These are phyloP conservation scores for Pichiaceae sp. DNA, from an alignment of 1,139 yeast genomes.

Conservation along the genomic window DNA sequence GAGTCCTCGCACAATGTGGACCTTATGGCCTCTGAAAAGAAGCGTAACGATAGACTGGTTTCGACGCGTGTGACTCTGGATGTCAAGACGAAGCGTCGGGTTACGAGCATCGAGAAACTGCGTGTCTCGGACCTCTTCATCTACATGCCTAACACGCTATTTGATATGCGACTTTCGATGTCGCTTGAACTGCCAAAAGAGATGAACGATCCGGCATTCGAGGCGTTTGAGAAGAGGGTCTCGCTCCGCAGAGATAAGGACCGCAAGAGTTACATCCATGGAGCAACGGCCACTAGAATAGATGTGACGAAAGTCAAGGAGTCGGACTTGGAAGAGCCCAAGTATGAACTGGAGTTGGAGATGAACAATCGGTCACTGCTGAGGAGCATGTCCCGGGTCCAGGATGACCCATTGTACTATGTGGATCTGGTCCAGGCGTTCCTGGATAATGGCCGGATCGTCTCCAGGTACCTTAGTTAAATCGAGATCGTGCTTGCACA, in stretches of 20 bases:
- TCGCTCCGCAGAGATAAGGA: slow-evolving; percentile 52
- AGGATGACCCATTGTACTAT: slow-evolving; percentile 50
- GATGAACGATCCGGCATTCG: slow-evolving; percentile 42
- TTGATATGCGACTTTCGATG: slow-evolving; percentile 69
- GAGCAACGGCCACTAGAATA: slow-evolving; percentile 60
- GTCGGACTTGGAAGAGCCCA: slow-evolving; percentile 18
- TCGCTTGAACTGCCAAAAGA: slow-evolving; percentile 68
- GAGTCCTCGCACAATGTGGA: slow-evolving; percentile 25
- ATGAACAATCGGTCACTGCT: slow-evolving; percentile 58
- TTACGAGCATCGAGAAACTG: slow-evolving; percentile 63
- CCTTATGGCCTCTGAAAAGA: slow-evolving; percentile 21
- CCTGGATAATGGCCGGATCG: slow-evolving; percentile 58
- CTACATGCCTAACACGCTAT: slow-evolving; percentile 68
- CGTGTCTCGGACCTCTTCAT: slow-evolving; percentile 64
- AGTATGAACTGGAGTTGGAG: slow-evolving; percentile 67
- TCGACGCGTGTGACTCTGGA: slow-evolving; percentile 60
- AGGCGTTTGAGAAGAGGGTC: slow-evolving; percentile 35
- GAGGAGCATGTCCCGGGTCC: slow-evolving; percentile 46
- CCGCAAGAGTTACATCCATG: slow-evolving; percentile 55
- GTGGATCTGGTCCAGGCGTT: slow-evolving; percentile 67
- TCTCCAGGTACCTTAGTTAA: slow-evolving; percentile 32
- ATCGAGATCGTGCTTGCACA: no score
- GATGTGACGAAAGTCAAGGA: slow-evolving; percentile 59
- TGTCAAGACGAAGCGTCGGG: slow-evolving; percentile 54
- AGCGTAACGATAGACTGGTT: slow-evolving; percentile 46